phyloP scores from a whole-genome alignment of 768 basidiomycete species.

The Tephrocybe sp. region DNA sequence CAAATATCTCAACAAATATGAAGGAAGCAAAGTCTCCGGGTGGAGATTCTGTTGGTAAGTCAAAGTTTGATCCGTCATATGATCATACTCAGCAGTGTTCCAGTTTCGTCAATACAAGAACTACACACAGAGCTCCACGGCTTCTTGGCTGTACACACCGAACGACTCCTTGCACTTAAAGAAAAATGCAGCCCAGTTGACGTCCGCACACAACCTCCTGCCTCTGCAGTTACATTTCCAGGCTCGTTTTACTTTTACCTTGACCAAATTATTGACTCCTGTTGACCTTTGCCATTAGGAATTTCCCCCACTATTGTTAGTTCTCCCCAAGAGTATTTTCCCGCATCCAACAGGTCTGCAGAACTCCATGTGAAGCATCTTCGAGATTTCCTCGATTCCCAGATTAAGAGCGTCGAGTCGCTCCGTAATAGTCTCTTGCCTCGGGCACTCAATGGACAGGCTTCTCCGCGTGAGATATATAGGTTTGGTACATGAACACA shows the following conservation, averaged over 20 bases:
- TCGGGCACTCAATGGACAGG: neutral
- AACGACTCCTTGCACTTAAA: conserved; percentile 1
- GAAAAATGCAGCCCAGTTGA: neutral
- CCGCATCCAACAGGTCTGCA: neutral
- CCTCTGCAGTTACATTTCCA: neutral
- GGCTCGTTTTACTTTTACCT: neutral
- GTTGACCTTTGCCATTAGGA: too few species aligned
- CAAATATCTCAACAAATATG: too few species aligned
- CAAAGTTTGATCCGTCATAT: too few species aligned
- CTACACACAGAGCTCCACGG: conserved; percentile 11
- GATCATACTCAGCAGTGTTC: too few species aligned
- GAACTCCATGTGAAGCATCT: conserved; percentile 22
- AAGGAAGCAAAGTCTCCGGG: too few species aligned
- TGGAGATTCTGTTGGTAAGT: too few species aligned
- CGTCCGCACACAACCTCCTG: neutral
- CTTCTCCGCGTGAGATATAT: neutral
- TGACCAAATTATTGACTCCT: neutral
- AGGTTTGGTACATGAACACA: neutral
- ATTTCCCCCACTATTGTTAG: neutral
- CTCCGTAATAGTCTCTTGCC: conserved; percentile 20
- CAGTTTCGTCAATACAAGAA: neutral
- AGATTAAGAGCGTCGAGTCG: conserved; percentile 23
- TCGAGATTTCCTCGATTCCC: conserved; percentile 23
- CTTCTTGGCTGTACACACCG: conserved; percentile 9
- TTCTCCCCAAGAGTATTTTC: neutral